These are phyloP conservation scores for Lepidium aucheri DNA, from an alignment of 345 rosid species.

Conservation along the genomic window DNA sequence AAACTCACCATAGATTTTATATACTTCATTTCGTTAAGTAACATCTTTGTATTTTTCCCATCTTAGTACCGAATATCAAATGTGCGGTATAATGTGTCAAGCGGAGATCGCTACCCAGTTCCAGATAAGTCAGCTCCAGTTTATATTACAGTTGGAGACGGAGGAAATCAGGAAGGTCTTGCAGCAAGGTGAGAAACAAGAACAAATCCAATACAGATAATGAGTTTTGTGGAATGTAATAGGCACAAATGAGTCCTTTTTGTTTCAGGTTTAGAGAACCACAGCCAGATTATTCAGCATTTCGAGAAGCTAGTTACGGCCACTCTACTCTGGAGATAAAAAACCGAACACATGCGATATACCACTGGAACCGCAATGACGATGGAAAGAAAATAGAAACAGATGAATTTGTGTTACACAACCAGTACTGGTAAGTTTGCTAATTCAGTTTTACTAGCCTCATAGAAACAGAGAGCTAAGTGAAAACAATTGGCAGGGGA, in stretches of 20 bases:
- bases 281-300: slow-evolving; percentile 91
- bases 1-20: background rate
- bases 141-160: slow-evolving; percentile 88
- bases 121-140: slow-evolving; percentile 82
- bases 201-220: background rate
- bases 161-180: slow-evolving; percentile 94
- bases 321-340: slow-evolving; percentile 77
- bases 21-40: background rate
- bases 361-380: slow-evolving; percentile 92
- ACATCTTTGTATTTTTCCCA: background rate
- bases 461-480: background rate
- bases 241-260: background rate
- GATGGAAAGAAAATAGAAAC: slow-evolving; percentile 69
- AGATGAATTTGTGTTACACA: slow-evolving; percentile 55
- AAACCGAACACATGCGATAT: slow-evolving; percentile 81
- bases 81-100: slow-evolving; percentile 59
- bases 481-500: slow-evolving; percentile 37
- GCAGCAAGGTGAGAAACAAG: slow-evolving; percentile 47
- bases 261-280: slow-evolving; percentile 66
- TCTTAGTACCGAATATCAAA: slow-evolving; percentile 81
- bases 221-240: background rate
- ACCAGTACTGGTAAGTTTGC: slow-evolving; percentile 64
- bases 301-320: slow-evolving; percentile 93
- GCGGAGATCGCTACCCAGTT: slow-evolving; percentile 51
- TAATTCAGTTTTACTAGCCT: background rate